Evolutionary conservation across 768 basidiomycete genomes (phyloP).

Genomic region (Pisolithus albus): DNA sequence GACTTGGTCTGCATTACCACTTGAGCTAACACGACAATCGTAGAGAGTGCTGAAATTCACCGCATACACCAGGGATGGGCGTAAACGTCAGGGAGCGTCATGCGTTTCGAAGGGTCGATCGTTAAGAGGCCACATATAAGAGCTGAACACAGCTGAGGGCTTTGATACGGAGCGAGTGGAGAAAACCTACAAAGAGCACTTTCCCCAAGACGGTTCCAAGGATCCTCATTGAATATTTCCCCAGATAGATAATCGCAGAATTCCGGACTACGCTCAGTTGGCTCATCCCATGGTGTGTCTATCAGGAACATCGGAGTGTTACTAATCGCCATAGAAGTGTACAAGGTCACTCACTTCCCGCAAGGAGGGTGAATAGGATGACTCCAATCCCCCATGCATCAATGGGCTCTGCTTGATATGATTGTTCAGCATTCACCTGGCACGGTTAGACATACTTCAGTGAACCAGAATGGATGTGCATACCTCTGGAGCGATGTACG

Average conservation of each 20-base stretch:
- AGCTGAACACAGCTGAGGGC: constrained; percentile 37
- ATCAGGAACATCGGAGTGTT: neutral
- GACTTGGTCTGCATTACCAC: constrained; percentile 48
- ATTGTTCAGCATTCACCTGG: constrained; percentile 57
- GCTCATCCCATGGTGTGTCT: constrained; percentile 99
- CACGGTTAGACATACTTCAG: neutral
- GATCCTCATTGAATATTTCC: constrained; percentile 62
- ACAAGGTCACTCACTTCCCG: constrained; percentile 63
- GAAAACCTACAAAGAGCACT: constrained; percentile 54
- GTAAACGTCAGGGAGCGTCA: constrained; percentile 52
- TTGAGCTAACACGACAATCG: neutral
- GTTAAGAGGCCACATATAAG: constrained; percentile 71
- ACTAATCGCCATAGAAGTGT: too few relatives aligned
- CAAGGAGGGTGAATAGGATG: constrained; percentile 85
- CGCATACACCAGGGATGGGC: constrained; percentile 71
- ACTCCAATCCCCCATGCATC: constrained; percentile 97
- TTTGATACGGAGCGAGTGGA: neutral
- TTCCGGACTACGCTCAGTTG: constrained; percentile 72
- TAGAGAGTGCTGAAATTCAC: constrained; percentile 30
- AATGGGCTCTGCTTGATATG: constrained; percentile 87
- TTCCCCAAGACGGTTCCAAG: constrained; percentile 66
- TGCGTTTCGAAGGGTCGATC: constrained; percentile 58
- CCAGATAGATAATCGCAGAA: constrained; percentile 71
- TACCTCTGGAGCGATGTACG: constrained; percentile 94
- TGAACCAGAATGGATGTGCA: constrained; percentile 7